These are phyloP conservation scores for Trichoderma polysporum DNA, from an alignment of 2,329 filamentous ascomycete genomes.

Conservation along the genomic window DNA sequence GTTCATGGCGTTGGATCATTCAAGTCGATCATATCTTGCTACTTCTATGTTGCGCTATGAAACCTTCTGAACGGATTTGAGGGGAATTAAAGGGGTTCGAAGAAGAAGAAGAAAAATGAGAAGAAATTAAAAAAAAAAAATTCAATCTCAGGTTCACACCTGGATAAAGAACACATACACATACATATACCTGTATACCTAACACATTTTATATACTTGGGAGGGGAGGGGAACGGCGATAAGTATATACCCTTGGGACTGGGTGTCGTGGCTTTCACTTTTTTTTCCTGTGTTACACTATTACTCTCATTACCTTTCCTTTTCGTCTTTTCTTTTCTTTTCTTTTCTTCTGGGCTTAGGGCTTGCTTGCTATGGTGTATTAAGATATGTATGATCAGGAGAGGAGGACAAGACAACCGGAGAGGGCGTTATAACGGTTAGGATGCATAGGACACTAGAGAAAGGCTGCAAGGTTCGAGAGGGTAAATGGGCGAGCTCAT, in stretches of 20 bases:
- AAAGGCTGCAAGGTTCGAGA: conserved; percentile 16
- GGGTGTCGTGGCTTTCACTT: conserved; percentile 11
- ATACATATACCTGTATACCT: conserved; percentile 22
- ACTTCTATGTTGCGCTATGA: conserved; percentile 2
- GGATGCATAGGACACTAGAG: conserved; percentile 10
- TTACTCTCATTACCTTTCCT: conserved; percentile 15
- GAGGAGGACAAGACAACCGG: conserved; percentile 10
- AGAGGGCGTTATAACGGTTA: conserved; percentile 7
- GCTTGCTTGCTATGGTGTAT: conserved; percentile 13
- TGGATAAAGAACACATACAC: not conserved
- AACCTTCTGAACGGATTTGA: not conserved
- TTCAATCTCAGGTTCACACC: not conserved
- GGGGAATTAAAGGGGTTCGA: not conserved
- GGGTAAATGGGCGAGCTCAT: conserved; percentile 7
- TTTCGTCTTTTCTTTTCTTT: not conserved
- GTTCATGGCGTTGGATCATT: conserved; percentile 12
- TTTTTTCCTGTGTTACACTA: conserved; percentile 11
- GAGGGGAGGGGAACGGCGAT: conserved; percentile 12
- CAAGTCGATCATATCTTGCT: not conserved
- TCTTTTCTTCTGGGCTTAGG: conserved; percentile 1
- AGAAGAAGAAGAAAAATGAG: not conserved
- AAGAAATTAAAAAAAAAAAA: conserved; percentile 3
- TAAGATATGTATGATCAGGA: conserved; percentile 17
- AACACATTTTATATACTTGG: conserved; percentile 20
- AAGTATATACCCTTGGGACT: conserved; percentile 20